These are phyloP conservation scores for Chlorella sp. DNA, from an alignment of 139 green algal species.

Conservation along the genomic window DNA sequence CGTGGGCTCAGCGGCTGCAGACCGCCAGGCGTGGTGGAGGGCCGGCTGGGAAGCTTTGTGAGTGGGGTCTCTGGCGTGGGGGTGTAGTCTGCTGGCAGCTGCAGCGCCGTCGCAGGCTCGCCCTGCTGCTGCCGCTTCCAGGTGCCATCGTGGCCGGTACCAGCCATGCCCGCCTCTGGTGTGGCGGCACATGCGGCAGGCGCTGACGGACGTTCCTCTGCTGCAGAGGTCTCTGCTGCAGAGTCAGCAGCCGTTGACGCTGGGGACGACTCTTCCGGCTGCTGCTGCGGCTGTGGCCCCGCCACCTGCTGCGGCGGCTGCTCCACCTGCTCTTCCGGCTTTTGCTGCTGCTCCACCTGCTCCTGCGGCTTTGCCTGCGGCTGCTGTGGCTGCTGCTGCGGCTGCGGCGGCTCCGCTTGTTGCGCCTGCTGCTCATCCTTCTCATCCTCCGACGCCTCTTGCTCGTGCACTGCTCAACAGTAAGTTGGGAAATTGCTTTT, in stretches of 20 bases:
- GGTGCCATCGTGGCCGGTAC: background rate
- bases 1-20: constrained; percentile 20
- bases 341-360: background rate
- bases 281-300: background rate
- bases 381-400: background rate
- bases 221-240: background rate
- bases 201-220: background rate
- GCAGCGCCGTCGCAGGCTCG: background rate
- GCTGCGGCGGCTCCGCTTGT: background rate
- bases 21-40: constrained; percentile 19
- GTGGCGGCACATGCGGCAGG: background rate
- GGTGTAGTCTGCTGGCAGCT: background rate
- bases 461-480: too few species aligned
- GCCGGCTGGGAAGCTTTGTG: constrained; percentile 16
- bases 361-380: background rate
- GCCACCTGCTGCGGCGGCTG: background rate
- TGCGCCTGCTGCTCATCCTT: background rate
- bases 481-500: background rate
- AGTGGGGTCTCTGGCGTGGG: constrained; percentile 35
- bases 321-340: background rate
- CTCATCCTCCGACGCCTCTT: background rate
- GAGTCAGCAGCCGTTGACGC: background rate
- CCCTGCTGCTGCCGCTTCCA: background rate
- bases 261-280: background rate
- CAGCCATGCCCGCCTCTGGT: background rate